Evolutionary conservation across 2,329 filamentous ascomycete species (phyloP).

Genomic region (Fusarium siculi): DNA sequence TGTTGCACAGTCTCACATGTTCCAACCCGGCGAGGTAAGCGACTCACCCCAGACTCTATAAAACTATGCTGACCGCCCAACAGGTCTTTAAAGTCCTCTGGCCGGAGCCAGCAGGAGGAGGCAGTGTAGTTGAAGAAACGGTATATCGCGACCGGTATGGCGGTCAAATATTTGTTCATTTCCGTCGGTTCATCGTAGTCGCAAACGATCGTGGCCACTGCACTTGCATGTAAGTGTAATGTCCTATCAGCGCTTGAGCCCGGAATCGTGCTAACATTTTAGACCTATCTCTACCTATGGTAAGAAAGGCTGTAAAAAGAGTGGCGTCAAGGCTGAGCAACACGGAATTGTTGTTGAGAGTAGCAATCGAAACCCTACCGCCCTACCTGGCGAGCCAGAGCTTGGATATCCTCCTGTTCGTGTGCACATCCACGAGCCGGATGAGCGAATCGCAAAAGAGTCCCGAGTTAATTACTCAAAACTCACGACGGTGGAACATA

Average conservation of each 20-base stretch:
- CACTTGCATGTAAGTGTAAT: slow-evolving; percentile 63
- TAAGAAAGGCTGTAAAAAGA: slow-evolving; percentile 62
- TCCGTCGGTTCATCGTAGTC: slow-evolving; percentile 66
- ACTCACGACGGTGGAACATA: slow-evolving; percentile 66
- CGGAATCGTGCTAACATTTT: slow-evolving; percentile 15
- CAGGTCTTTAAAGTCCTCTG: slow-evolving; percentile 67
- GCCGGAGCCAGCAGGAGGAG: slow-evolving; percentile 60
- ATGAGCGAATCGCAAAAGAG: slow-evolving; percentile 59
- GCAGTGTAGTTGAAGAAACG: slow-evolving; percentile 49
- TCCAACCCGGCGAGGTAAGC: slow-evolving; percentile 55
- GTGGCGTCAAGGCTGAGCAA: slow-evolving; percentile 61
- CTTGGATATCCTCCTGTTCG: slow-evolving; percentile 61
- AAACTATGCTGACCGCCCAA: background rate
- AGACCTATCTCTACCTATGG: slow-evolving; percentile 68
- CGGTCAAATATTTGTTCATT: slow-evolving; percentile 58
- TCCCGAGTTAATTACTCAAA: slow-evolving; percentile 70
- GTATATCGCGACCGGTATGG: slow-evolving; percentile 50
- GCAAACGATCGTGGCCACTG: slow-evolving; percentile 63
- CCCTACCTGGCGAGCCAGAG: slow-evolving; percentile 55
- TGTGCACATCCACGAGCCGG: slow-evolving; percentile 54
- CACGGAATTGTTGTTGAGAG: slow-evolving; percentile 64
- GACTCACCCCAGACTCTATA: background rate
- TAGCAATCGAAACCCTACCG: slow-evolving; percentile 45
- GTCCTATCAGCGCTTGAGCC: background rate
- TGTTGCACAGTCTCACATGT: slow-evolving; percentile 51